Evolutionary conservation across 2,329 filamentous ascomycete species (phyloP), one percentile per base, ranked within the genome.

Genomic region (Colletotrichum eleusines): DNA sequence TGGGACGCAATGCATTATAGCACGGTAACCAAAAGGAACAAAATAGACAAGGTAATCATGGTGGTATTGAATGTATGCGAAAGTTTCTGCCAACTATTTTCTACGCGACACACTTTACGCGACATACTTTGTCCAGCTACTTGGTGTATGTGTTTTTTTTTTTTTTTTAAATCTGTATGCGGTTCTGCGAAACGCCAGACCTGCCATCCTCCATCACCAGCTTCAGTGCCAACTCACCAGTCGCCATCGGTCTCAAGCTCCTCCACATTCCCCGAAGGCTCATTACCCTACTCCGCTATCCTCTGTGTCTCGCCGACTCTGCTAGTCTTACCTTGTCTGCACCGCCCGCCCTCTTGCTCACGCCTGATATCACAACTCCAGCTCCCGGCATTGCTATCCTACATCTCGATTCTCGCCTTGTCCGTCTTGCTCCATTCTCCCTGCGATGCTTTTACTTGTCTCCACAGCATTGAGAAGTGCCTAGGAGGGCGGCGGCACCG

Each of bases 171-270:
- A 46, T 26, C 20, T 9, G 18, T 63, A n/a, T 23, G 8, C 48
- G n/a, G 33, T 55, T 11, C 57, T 35, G 42, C 44, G 65, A 63
- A 18, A 66, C 59, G 31, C 62, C 58, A 20, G 44, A 51, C 53
- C 71, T 62, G 48, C 61, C 53, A 12, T 73, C 63, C 68, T 78
- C 75, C 57, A 76, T 75, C 16, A 75, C 82, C 72, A 87, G 63
- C 72, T 84, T 81, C 71, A 80, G 78, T 38, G 84, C 85, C 71
- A 84, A 84, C 71, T 83, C 80, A 74, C 82, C 85, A 63, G 88
- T 85, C 2, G 82, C 84, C 75, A 75, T 85, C 81, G 7, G 85
- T 71, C 70, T 80, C 76, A 65, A 86, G 67, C 66, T 73, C 66
- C 62, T 83, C 80, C 33, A 86, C 74, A 57, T 79, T 78, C 16